Conservation (phyloP, 164 flowering plant genomes). For the Litsea cubeba region DNA sequence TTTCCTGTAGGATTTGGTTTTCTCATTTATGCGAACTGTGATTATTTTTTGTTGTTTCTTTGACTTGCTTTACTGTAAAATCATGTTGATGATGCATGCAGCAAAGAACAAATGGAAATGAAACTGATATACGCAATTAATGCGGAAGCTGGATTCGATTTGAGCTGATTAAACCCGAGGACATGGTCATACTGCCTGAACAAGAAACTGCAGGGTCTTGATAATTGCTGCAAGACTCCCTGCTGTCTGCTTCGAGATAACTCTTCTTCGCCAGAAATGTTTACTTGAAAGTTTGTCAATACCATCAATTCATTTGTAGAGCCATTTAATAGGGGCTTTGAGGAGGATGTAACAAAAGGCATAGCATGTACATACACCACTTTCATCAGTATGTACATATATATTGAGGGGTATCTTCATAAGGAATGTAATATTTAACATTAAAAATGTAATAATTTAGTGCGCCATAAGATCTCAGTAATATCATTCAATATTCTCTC, state of each 20-base stretch:
- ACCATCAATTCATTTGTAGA: not conserved
- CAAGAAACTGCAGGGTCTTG: not conserved
- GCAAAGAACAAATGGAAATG: conserved; percentile 82
- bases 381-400: not conserved
- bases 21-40: too few species aligned
- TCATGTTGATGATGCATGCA: conserved; percentile 22
- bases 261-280: not conserved
- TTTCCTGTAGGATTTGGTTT: too few species aligned
- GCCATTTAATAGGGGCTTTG: not conserved
- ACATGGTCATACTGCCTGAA: not conserved
- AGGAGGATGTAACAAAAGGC: not conserved
- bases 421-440: not conserved
- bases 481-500: too few species aligned
- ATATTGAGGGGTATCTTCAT: not conserved
- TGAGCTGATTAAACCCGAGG: conserved; percentile 43
- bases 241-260: not conserved
- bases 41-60: too few species aligned
- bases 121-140: conserved; percentile 82
- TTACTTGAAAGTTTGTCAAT: not conserved
- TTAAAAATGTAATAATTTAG: not conserved
- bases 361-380: not conserved
- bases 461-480: not conserved
- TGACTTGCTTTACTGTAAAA: too few species aligned
- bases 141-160: conserved; percentile 95
- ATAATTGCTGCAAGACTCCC: not conserved